phyloP scores from a whole-genome alignment of 2,329 filamentous ascomycete species.

The Clonostachys byssicola region DNA sequence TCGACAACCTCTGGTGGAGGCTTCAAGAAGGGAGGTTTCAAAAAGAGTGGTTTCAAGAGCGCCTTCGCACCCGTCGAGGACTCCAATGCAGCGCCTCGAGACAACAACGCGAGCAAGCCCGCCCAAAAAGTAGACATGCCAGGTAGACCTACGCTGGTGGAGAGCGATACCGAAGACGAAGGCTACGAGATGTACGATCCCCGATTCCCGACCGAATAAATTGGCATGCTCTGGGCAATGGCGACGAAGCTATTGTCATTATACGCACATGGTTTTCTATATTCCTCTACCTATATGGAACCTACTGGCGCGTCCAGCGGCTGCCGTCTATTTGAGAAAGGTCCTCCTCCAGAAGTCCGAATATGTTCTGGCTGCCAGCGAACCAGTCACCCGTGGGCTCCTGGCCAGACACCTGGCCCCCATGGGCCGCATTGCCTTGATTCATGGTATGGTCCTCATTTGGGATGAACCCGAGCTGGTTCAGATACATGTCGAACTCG shows the following conservation, averaged over 20 bases:
- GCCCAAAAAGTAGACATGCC: slow-evolving; percentile 7
- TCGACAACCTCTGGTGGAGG: slow-evolving; percentile 29
- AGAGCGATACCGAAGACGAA: slow-evolving; percentile 67
- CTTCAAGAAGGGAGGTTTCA: slow-evolving; percentile 69
- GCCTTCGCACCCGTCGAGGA: slow-evolving; percentile 58
- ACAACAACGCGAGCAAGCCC: not conserved
- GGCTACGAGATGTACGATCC: slow-evolving; percentile 67
- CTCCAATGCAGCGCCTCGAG: not conserved
- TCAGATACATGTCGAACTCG: slow-evolving; percentile 62
- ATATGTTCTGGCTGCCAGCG: slow-evolving; percentile 59
- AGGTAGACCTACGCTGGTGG: slow-evolving; percentile 17
- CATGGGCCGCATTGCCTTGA: slow-evolving; percentile 7
- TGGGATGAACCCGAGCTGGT: slow-evolving; percentile 57
- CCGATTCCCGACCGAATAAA: slow-evolving; percentile 54
- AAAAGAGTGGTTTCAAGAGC: slow-evolving; percentile 80
- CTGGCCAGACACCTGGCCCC: slow-evolving; percentile 39
- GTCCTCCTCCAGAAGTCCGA: slow-evolving; percentile 62
- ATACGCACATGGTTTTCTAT: not conserved
- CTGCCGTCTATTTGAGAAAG: slow-evolving; percentile 36
- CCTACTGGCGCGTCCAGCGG: slow-evolving; percentile 21
- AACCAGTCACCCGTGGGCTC: slow-evolving; percentile 48
- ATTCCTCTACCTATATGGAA: slow-evolving; percentile 8
- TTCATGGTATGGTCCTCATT: slow-evolving; percentile 21
- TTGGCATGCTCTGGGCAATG: not conserved
- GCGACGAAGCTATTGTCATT: not conserved